Conservation (phyloP, 1,284 basidiomycete species). For the Heterobasidion irregulare region DNA sequence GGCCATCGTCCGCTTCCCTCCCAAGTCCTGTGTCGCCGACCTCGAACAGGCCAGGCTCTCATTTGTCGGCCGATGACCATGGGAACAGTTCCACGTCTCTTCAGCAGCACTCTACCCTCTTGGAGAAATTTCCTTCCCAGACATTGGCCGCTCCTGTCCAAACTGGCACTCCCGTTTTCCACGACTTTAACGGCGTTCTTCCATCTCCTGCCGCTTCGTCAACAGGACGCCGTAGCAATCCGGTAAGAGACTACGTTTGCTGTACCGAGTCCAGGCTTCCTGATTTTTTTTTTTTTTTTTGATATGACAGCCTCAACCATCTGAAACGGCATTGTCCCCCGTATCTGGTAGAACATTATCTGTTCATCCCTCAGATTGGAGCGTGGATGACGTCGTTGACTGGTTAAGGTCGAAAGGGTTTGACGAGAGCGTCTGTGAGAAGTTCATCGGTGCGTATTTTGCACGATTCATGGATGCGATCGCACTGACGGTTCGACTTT, state of each 20-base stretch:
- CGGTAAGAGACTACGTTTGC: not conserved
- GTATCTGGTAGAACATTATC: slow-evolving; percentile 1
- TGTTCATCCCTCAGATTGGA: slow-evolving; percentile 69
- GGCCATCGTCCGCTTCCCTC: slow-evolving; percentile 3
- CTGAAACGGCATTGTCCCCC: not conserved
- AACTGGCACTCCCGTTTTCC: no score
- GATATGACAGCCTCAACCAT: not conserved
- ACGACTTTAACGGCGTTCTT: not conserved
- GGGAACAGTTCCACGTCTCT: slow-evolving; percentile 1
- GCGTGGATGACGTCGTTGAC: slow-evolving; percentile 81
- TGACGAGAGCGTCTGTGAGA: slow-evolving; percentile 74
- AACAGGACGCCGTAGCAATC: not conserved
- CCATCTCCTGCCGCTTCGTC: slow-evolving; percentile 10
- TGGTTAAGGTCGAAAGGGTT: slow-evolving; percentile 87
- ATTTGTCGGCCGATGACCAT: no score
- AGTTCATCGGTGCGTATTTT: slow-evolving; percentile 69
- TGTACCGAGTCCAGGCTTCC: not conserved
- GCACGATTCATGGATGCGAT: no score
- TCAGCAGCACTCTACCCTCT: not conserved
- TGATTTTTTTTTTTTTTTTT: no score
- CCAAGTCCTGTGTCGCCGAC: slow-evolving; percentile 6
- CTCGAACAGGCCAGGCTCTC: not conserved
- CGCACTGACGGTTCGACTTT: no score
- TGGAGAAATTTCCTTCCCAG: not conserved
- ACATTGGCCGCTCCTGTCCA: slow-evolving; percentile 1